Evolutionary conservation across 257 asterid genomes (phyloP).

Genomic region (Cynanchum wilfordii): DNA sequence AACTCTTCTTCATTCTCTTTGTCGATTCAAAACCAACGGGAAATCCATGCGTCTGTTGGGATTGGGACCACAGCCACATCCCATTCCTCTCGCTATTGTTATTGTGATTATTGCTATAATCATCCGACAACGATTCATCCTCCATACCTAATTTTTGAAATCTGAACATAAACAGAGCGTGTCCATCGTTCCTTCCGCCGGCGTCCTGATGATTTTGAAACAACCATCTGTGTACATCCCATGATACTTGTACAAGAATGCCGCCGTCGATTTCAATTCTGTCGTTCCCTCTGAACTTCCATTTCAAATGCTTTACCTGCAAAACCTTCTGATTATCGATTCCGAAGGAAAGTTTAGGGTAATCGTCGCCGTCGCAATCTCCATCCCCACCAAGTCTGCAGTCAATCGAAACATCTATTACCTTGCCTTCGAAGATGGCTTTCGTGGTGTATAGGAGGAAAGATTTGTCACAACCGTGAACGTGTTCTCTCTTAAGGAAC

Average conservation of each 20-base stretch:
- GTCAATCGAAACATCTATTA: slow-evolving; percentile 35
- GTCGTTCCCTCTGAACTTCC: slow-evolving; percentile 68
- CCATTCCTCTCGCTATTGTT: neutral
- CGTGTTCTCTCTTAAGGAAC: slow-evolving; percentile 50
- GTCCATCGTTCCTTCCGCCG: slow-evolving; percentile 25
- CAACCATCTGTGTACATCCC: slow-evolving; percentile 60
- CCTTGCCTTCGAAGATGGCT: slow-evolving; percentile 33
- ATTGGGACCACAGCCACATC: neutral
- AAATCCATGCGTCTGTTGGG: slow-evolving; percentile 26
- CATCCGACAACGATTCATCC: slow-evolving; percentile 19
- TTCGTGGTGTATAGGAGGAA: slow-evolving; percentile 31
- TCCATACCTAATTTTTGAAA: slow-evolving; percentile 22
- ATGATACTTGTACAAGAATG: slow-evolving; percentile 35
- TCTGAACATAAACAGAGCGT: slow-evolving; percentile 54
- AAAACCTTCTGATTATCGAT: slow-evolving; percentile 35
- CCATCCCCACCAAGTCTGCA: slow-evolving; percentile 20
- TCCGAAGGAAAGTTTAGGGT: slow-evolving; percentile 33
- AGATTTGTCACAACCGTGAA: slow-evolving; percentile 34
- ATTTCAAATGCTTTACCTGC: slow-evolving; percentile 49
- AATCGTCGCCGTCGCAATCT: slow-evolving; percentile 3
- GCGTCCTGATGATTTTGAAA: slow-evolving; percentile 27
- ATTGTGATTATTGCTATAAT: neutral
- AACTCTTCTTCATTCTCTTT: slow-evolving; percentile 44
- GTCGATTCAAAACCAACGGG: slow-evolving; percentile 35
- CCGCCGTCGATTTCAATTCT: slow-evolving; percentile 53